phyloP scores from a whole-genome alignment of 805 yeast species.

The Lipomyces spencermartinsiae region DNA sequence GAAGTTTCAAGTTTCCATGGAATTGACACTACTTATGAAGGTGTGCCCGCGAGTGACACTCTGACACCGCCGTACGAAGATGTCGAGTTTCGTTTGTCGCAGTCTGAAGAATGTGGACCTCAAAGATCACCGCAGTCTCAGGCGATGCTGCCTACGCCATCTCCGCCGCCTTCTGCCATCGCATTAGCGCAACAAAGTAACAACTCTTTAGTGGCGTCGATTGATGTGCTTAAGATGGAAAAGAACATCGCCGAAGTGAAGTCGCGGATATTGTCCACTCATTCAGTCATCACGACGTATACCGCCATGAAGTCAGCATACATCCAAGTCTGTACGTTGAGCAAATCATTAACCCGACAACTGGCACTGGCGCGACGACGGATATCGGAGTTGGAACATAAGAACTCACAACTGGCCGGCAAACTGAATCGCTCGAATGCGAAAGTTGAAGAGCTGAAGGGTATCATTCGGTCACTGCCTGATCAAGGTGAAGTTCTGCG shows the following conservation, averaged over 20 bases:
- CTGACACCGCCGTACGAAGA: slow-evolving; percentile 3
- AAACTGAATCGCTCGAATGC: slow-evolving; percentile 10
- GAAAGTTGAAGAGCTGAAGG: slow-evolving; percentile 25
- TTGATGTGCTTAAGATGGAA: slow-evolving; percentile 6
- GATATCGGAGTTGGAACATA: slow-evolving; percentile 16
- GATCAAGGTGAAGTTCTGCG: slow-evolving; percentile 28
- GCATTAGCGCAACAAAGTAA: slow-evolving; percentile 9
- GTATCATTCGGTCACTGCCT: slow-evolving; percentile 27
- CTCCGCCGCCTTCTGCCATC: slow-evolving; percentile 12
- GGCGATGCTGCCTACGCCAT: slow-evolving; percentile 7
- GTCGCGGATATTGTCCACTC: slow-evolving; percentile 38
- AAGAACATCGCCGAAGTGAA: slow-evolving; percentile 36
- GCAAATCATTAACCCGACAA: slow-evolving; percentile 17
- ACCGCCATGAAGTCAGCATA: slow-evolving; percentile 42
- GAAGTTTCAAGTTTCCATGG: neutral
- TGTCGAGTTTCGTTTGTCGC: neutral
- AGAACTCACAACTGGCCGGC: slow-evolving; percentile 2
- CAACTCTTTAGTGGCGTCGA: neutral
- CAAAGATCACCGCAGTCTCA: neutral
- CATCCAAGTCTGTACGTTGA: slow-evolving; percentile 39
- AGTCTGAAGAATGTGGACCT: neutral
- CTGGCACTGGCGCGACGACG: slow-evolving; percentile 16
- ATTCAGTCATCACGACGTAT: slow-evolving; percentile 42
- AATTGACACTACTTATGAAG: neutral
- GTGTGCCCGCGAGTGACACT: neutral